Base-by-base conservation (phyloP, 306 rosid genomes). In the Vigna trinervia region DNA sequence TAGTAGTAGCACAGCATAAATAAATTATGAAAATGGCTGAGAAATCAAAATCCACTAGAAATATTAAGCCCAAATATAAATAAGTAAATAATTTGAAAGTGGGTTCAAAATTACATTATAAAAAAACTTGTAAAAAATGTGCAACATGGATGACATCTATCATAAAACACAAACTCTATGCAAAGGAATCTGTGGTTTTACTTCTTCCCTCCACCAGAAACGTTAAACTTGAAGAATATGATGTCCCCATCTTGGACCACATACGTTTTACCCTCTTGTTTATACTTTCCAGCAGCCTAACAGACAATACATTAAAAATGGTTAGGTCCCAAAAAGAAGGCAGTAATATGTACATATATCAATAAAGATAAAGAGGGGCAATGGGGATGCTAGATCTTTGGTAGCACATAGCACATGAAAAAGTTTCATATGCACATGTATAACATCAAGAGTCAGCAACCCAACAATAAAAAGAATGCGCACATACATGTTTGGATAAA, bases 201-300 rank as follows among this genome's bases (percentile, higher is more conserved):
- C 88, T 96, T 96, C 87, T 96, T 92, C 6, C 99, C 99, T 41
- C 99, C 98, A 10, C 99, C 98, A 22, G 99, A 96, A 59, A 96
- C 97, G 39, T 96, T 96, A 57, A 96, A 96, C 86, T 96, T 96
- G 81, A 96, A 96, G 81, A 96, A 91, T 82, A 92, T 92, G 3
- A 96, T 48, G 82, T 92, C 99, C 20, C 89, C 99, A 80, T 96
- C 99, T 87, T 91, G 98, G 65, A 96, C 98, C 68, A 92, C 90
- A 53, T 92, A 96, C 0, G 98, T 92, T 86, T 96, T 96, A 5
- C 99, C 99, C 78, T 96, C 99, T 74, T 92, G 99, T 73, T 80
- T 92, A 83, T 96, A 96, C 85, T 91, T 96, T 56, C 98, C 97
- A 61, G 89, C 92, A 60, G 98, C 98, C 98, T 93, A 69, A 12